A percentile compares a stretch with the other conserved stretches of the same genome.
These are phyloP conservation scores for Hypoxylon crocopeplum DNA, from an alignment of 495 filamentous ascomycete species.

Conservation along the genomic window DNA sequence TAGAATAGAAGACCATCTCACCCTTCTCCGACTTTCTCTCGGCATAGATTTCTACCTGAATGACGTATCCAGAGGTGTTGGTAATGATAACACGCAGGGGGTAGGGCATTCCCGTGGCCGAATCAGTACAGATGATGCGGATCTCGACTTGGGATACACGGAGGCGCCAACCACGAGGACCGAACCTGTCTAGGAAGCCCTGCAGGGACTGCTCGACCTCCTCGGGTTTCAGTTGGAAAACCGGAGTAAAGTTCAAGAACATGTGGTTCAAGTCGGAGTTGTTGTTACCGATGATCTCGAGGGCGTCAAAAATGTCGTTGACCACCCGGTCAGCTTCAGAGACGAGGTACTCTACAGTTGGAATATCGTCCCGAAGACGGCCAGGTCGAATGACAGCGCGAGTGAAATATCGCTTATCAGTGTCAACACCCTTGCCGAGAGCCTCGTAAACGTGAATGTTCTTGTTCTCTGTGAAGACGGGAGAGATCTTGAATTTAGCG, in stretches of 20 bases:
- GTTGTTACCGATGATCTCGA: conserved; percentile 99
- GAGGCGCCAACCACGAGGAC: conserved; percentile 92
- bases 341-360: conserved; percentile 95
- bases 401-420: conserved; percentile 97
- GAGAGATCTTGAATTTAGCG: conserved; percentile 95
- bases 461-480: conserved; percentile 97
- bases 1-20: conserved; percentile 98
- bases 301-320: conserved; percentile 95
- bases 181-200: conserved; percentile 95
- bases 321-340: conserved; percentile 95
- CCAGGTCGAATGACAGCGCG: conserved; percentile 92
- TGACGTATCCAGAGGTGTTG: conserved; percentile 98
- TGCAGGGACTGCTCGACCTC: conserved; percentile 94
- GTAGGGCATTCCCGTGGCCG: conserved; percentile 81
- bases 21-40: conserved; percentile 97
- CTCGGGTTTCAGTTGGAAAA: conserved; percentile 88
- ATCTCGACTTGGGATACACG: conserved; percentile 98
- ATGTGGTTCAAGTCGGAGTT: conserved; percentile 99
- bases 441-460: conserved; percentile 99
- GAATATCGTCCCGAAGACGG: conserved; percentile 93
- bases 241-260: conserved; percentile 98
- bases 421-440: conserved; percentile 89
- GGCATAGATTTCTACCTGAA: conserved; percentile 95
- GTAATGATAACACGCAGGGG: conserved; percentile 96
- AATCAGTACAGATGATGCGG: conserved; percentile 95